Evolutionary conservation across 2,329 filamentous ascomycete species (phyloP), one percentile per base, ranked within the genome.

Genomic region (Trematosphaeria pertusa): DNA sequence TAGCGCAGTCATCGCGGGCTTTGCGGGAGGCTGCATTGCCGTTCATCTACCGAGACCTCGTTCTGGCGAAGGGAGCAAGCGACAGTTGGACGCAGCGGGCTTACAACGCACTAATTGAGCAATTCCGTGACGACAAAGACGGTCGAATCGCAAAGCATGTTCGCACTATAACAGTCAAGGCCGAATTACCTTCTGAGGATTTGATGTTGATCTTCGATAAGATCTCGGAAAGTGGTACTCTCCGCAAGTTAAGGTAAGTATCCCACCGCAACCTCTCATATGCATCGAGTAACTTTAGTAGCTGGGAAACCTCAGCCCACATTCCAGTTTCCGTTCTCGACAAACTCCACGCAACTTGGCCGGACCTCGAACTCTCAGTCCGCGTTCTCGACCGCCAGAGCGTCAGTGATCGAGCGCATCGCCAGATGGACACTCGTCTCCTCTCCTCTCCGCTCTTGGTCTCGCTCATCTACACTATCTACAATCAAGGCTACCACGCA

Each of bases 381-480:
- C 12, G 37, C 14, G 26, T 40, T 4, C 19, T 28, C 18, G 15
- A 43, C 17, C 50, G 50, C 21, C n/a, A 20, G 14, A 9, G 37
- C 2, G 43, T 22, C 0, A 30, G 15, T 6, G 9, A 21, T 12
- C 6, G 11, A 10, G 21, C 19, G 11, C 28, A 52, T 38, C 40
- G 30, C 9, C 24, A 46, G n/a, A 48, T 56, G 44, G 50, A 56
- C 24, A 39, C 30, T 2, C 21, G 12, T 4, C 43, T 56, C 3
- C 41, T 56, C 2, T 46, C 53, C 5, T 52, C 49, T 15, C 50
- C 46, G 5, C 46, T 48, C 3, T 22, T 56, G 7, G 24, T 14
- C 11, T 34, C n/a, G 2, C 22, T 56, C 15, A 43, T 35, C 4
- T 56, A 46, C 28, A 26, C 22, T 10, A 28, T 53, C 12, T 50